Base-by-base conservation (phyloP, 1,139 yeast genomes). In the Debaryomycetaceae sp. region DNA sequence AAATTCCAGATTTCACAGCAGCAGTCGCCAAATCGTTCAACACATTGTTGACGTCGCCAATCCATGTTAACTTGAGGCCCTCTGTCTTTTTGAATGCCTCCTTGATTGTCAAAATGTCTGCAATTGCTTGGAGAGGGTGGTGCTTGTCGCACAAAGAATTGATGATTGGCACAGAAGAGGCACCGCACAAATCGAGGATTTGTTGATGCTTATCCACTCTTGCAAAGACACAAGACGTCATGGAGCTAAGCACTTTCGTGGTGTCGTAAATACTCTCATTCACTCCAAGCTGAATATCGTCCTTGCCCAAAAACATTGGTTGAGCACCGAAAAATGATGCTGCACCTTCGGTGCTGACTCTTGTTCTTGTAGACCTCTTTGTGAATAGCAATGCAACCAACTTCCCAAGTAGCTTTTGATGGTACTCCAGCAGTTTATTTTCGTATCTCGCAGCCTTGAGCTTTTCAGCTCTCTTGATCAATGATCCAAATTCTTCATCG, bases 181-280 rank as follows among this genome's bases (percentile, higher is more conserved):
- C 78, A 56, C 83, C 68, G 48, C 89, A 82, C 45, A 93, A 75
- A 45, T 84, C 86, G 59, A 78, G 80, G 54, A 93, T 91, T 46
- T 93, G 97, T 37, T 80, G 75, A 60, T 93, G 97, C 33, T 79
- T 72, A 54, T 89, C 85, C 13, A 93, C 99, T 59, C 99, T 81
- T n/a, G 99, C 99, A 67, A 93, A 91, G 11, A 93, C 83, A 56
- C 96, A 86, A 13, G 96, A 84, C 1, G 95, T 87, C 99, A 93
- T 93, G 2, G 97, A 90, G 14, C 96, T 87, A 7, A 93, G 81
- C 36, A 93, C 97, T 54, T 80, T 81, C 23, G 97, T 78, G 1
- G 97, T 85, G 64, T 93, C 99, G 57, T 87, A 85, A 49, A 88
- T 68, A 0, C 95, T 79, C 71, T 93, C 99, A 61, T 93, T 93